Evolutionary conservation across 2,329 filamentous ascomycete genomes (phyloP).

Genomic region (Alternaria metachromatica): DNA sequence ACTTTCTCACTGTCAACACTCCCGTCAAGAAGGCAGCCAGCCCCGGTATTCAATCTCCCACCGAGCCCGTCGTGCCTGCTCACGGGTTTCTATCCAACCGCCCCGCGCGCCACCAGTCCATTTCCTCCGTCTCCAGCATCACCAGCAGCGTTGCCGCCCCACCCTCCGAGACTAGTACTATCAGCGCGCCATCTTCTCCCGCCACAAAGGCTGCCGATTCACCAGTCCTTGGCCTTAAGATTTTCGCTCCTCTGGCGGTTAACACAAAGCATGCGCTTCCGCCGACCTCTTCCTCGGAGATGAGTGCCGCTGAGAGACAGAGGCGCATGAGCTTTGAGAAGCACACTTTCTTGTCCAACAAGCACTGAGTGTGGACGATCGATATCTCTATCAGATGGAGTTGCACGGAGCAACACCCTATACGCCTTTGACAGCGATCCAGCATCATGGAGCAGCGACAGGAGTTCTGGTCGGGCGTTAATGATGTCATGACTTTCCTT

Average conservation of each 20-base stretch:
- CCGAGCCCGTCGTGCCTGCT: constrained; percentile 32
- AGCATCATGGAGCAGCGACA: neutral
- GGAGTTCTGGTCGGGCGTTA: constrained; percentile 9
- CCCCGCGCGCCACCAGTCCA: constrained; percentile 33
- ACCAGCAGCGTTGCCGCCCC: constrained; percentile 17
- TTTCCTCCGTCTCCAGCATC: constrained; percentile 37
- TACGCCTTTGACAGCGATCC: neutral
- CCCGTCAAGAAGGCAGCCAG: constrained; percentile 30
- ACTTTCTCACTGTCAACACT: constrained; percentile 47
- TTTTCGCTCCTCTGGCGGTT: constrained; percentile 44
- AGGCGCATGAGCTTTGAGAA: constrained; percentile 23
- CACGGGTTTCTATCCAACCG: constrained; percentile 50
- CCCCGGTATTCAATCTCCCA: constrained; percentile 11
- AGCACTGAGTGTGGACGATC: constrained; percentile 20
- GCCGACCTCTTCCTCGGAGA: constrained; percentile 27
- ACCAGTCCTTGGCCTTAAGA: constrained; percentile 34
- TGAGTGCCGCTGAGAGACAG: constrained; percentile 29
- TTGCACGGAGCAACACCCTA: neutral
- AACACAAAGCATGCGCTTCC: constrained; percentile 42
- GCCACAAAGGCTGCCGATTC: constrained; percentile 31
- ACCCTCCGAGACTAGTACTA: constrained; percentile 24
- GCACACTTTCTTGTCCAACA: constrained; percentile 43
- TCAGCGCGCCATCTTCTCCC: constrained; percentile 40
- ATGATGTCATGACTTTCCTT: constrained; percentile 32
- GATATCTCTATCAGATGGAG: neutral